phyloP scores from a whole-genome alignment of 2,329 filamentous ascomycete genomes.

The Calonectria pteridis region DNA sequence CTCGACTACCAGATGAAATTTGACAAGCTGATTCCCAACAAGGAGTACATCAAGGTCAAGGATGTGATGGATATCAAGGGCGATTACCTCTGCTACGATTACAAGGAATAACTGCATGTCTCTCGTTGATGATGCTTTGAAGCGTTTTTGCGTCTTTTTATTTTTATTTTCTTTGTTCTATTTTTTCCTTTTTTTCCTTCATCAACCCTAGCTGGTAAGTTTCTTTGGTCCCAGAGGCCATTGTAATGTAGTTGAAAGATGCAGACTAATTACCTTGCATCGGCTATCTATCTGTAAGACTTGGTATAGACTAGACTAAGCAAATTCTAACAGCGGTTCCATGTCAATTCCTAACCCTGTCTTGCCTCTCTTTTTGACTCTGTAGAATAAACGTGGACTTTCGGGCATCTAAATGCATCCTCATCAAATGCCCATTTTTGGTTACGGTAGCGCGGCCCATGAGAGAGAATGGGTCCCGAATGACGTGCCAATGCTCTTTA shows the following conservation, averaged over 20 bases:
- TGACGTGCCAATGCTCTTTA: neutral
- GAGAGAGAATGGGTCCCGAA: neutral
- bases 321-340: neutral
- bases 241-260: neutral
- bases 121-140: neutral
- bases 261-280: neutral
- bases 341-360: neutral
- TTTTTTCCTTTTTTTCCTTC: neutral
- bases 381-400: neutral
- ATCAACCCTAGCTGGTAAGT: neutral
- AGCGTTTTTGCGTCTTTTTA: neutral
- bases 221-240: neutral
- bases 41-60: conserved; percentile 15
- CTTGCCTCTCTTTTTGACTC: neutral
- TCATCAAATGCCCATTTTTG: neutral
- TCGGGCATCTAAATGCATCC: neutral
- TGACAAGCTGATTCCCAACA: conserved; percentile 19
- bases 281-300: neutral
- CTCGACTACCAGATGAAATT: conserved; percentile 40
- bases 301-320: neutral
- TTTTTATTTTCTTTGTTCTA: neutral
- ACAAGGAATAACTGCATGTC: neutral
- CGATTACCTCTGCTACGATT: conserved; percentile 25
- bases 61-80: conserved; percentile 31
- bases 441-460: neutral